Evolutionary conservation across 1,139 yeast species (phyloP), one percentile per base, ranked within the genome.

Genomic region (Geotrichum histeridarum): DNA sequence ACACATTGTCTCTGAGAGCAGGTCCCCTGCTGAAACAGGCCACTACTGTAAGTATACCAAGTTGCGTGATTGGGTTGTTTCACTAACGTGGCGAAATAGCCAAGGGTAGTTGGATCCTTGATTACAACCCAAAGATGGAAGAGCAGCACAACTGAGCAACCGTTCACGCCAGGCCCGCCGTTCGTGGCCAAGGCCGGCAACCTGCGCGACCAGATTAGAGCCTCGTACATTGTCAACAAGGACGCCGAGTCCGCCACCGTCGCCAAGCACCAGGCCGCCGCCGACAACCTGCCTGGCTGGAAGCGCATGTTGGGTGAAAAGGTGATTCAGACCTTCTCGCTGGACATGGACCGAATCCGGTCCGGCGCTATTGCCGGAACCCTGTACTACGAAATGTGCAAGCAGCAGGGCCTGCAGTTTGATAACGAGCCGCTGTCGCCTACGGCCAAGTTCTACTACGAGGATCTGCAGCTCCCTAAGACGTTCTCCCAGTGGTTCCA

Each of bases 401-500:
- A 89, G 69, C 80, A 77, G 51, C 97, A 87, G 72, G 95, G 90
- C 15, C 73, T 87, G 64, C 50, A 43, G 47, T 51, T 38, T 27
- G 47, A 49, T 8, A 47, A 37, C 12, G 44, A 45, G 43, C 66
- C 69, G n/a, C 59, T 66, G 44, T 60, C 67, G 9, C 63, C 64
- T 8, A 58, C 67, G 1, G 72, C 74, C 30, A 64, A 64, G 43
- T 72, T 70, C 59, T 72, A 70, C 61, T 91, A 88, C 66, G 86
- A 86, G 56, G 86, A 93, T 8, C 74, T 93, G 57, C 84, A 81
- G 27, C 75, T 94, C 65, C 97, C 96, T 22, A 78, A 80, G 67
- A 84, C 97, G 0, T 93, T 91, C 67, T 82, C 93, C 30, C 96
- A 90, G 70, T 93, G 97, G 95, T 91, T 85, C 67, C 98, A 91